Evolutionary conservation across 371 early-diverging fungal species (phyloP), one percentile per base, ranked within the genome.

Genomic region (Nosema muscidifuracis): DNA sequence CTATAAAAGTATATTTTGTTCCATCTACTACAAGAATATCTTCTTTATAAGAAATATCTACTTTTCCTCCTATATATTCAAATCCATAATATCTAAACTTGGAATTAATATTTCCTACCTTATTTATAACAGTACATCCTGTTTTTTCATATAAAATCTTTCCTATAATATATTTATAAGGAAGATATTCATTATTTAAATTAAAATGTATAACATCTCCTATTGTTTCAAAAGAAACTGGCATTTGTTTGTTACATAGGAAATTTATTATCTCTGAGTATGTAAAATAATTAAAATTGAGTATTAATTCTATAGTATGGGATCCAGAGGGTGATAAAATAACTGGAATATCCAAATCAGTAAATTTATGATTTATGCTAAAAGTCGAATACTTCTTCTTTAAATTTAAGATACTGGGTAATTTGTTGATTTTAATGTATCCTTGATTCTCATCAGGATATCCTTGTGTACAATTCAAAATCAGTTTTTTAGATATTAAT

Each of bases 121-220:
- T 84, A 51, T 67, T 74, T 18, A 84, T 73, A 43, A 84, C 81
- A 22, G 80, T 80, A 51, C 44, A 72, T 22, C 68, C 73, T 34
- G 77, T 81, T 55, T 82, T 80, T n/a, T 76, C 62, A 18, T 75
- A 69, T n/a, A 83, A 34, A 36, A 78, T 70, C 38, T 47, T 67
- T 20, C 79, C 79, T 38, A 83, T 81, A 16, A 77, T 47, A 43
- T 75, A 57, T 66, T 79, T 80, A 73, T 81, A 76, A 18, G 31
- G 34, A 7, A 80, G 55, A 28, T 72, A 68, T 24, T 78, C 77
- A 18, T 77, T 75, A 26, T 71, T 79, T 51, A 83, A 53, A 71
- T 83, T 83, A 24, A 83, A 61, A 65, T 83, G 84, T 13, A 80
- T 58, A 53, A 83, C 79, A 30, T 65, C 43, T 1, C 84, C 84